A percentile compares a stretch with the other conserved stretches of the same genome.
phyloP scores from a whole-genome alignment of 768 basidiomycete genomes.

The Boletus rufocinnamomeus region DNA sequence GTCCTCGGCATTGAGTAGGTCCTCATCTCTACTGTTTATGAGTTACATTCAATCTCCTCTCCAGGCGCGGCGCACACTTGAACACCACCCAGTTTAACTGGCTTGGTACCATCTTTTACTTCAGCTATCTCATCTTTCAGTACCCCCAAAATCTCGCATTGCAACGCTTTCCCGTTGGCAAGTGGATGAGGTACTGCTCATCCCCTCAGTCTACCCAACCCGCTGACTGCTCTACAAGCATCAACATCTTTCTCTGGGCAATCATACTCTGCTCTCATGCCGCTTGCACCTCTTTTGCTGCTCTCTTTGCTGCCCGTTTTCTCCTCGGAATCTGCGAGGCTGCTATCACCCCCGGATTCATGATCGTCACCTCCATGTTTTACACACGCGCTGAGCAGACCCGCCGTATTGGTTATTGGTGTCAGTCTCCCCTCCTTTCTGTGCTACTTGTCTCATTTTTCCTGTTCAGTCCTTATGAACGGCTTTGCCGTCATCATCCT shows the following conservation, averaged over 20 bases:
- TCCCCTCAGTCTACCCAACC: neutral
- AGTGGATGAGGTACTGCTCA: constrained; percentile 77
- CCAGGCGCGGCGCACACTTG: constrained; percentile 56
- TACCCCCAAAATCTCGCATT: constrained; percentile 80
- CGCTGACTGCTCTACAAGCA: constrained; percentile 33
- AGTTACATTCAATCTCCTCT: neutral
- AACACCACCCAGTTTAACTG: constrained; percentile 71
- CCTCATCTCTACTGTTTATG: neutral
- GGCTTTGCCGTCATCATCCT: constrained; percentile 72
- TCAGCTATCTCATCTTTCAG: constrained; percentile 62
- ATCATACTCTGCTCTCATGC: constrained; percentile 61
- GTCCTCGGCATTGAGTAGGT: constrained; percentile 67
- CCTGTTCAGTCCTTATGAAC: constrained; percentile 66
- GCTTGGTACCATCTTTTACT: constrained; percentile 77
- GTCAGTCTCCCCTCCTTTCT: constrained; percentile 31
- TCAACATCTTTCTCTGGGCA: constrained; percentile 78
- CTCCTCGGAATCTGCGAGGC: constrained; percentile 81
- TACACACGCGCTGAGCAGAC: constrained; percentile 53
- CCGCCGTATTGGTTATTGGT: constrained; percentile 53
- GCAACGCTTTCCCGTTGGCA: constrained; percentile 73
- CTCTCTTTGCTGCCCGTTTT: constrained; percentile 70
- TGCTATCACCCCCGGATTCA: constrained; percentile 77
- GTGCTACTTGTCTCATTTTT: constrained; percentile 3
- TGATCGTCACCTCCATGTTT: constrained; percentile 66
- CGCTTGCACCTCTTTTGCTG: constrained; percentile 70